Evolutionary conservation across 169 alveolate genomes (phyloP).

Genomic region (Plasmodium yoelii): DNA sequence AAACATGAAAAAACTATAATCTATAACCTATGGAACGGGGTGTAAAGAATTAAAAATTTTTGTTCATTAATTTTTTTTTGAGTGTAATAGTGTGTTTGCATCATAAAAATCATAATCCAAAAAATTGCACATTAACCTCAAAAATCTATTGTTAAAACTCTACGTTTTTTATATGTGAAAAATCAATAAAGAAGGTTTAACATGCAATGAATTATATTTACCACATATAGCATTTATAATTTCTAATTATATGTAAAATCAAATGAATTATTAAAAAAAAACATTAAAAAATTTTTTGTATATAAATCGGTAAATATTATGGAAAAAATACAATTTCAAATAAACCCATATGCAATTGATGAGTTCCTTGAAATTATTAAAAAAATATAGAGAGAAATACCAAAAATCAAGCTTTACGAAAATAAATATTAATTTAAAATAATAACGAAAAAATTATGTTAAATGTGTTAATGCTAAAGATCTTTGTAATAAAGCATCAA

Average conservation of each 20-base stretch:
- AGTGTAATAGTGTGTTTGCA: conserved; percentile 22
- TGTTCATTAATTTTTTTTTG: conserved; percentile 22
- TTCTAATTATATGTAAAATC: not conserved
- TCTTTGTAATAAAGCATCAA: not conserved
- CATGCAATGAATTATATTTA: not conserved
- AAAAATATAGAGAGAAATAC: conserved; percentile 17
- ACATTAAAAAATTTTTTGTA: conserved; percentile 38
- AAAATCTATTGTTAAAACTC: conserved; percentile 3
- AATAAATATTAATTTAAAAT: conserved; percentile 37
- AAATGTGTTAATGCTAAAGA: conserved; percentile 21
- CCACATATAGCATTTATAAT: not conserved
- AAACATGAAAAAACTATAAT: not conserved
- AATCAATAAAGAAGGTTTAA: not conserved
- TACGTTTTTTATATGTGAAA: conserved; percentile 1
- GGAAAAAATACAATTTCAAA: conserved; percentile 16
- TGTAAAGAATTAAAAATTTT: not conserved
- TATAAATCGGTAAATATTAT: conserved; percentile 8
- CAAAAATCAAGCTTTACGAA: conserved; percentile 47
- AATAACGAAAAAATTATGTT: conserved; percentile 14
- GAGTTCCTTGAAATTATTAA: conserved; percentile 28
- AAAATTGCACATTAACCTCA: conserved; percentile 30
- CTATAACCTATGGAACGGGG: not conserved
- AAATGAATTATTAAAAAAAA: conserved; percentile 31
- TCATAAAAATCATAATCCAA: conserved; percentile 26
- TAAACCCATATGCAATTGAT: conserved; percentile 4